Evolutionary conservation across 83 land plant species (phyloP).

Genomic region (Thuja plicata): DNA sequence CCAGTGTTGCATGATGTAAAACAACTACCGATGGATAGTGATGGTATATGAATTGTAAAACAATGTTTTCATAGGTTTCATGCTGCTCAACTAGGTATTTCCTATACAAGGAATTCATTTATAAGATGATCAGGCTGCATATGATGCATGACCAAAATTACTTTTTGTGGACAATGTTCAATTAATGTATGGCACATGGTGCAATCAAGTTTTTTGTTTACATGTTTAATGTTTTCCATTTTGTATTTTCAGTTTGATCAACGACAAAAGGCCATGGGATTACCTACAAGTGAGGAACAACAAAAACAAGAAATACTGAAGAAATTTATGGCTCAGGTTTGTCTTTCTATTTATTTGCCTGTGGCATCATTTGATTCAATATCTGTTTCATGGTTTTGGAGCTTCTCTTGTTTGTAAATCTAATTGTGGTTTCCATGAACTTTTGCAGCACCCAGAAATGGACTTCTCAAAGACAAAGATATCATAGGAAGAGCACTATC

Average conservation of each 20-base stretch:
- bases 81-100: neutral
- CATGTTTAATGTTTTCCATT: neutral
- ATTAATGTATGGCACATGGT: neutral
- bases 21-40: neutral
- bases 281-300: slow-evolving; percentile 85
- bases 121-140: neutral
- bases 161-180: neutral
- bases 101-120: neutral
- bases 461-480: slow-evolving; percentile 81
- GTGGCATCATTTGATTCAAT: neutral
- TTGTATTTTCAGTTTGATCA: slow-evolving; percentile 74
- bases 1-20: neutral
- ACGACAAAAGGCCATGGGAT: slow-evolving; percentile 86
- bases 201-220: neutral
- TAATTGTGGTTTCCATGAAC: neutral
- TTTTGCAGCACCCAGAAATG: slow-evolving; percentile 86
- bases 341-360: neutral
- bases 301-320: slow-evolving; percentile 79
- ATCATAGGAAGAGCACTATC: slow-evolving; percentile 12
- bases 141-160: neutral
- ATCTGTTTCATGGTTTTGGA: neutral
- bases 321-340: slow-evolving; percentile 89
- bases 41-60: neutral
- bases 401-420: neutral
- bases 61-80: neutral